Percentiles rank a stretch among this genome's conserved stretches.
Conservation (phyloP, 305 asterid species). For the Withania somnifera region DNA sequence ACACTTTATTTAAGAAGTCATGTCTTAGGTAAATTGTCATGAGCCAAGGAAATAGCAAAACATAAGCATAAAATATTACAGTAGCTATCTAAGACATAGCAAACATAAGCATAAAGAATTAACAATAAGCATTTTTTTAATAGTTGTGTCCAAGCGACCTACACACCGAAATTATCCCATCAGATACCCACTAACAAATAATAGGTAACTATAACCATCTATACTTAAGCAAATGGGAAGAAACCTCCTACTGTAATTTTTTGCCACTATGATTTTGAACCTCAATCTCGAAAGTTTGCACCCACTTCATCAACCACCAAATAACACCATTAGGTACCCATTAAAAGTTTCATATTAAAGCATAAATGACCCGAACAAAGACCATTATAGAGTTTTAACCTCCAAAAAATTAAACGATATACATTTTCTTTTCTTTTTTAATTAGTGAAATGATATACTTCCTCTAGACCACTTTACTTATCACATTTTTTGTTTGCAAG, state of each 20-base stretch:
- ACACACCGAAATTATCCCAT: not conserved
- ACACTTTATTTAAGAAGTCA: too few species aligned
- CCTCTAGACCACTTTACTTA: too few species aligned
- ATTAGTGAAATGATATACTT: not conserved
- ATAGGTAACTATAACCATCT: not conserved
- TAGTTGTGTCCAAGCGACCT: not conserved
- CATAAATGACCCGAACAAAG: not conserved
- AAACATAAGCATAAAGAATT: not conserved
- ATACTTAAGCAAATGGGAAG: not conserved
- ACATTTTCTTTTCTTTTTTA: not conserved
- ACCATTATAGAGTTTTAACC: not conserved
- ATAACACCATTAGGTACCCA: not conserved
- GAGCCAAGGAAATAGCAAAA: not conserved
- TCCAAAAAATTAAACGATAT: not conserved
- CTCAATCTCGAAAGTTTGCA: not conserved
- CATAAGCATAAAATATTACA: not conserved
- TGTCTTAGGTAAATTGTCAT: too few species aligned
- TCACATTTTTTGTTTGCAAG: too few species aligned
- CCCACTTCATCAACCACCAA: not conserved
- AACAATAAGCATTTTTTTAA: not conserved
- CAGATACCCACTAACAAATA: not conserved
- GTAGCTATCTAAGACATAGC: not conserved
- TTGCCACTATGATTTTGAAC: not conserved
- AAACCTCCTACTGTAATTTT: not conserved
- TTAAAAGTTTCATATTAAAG: not conserved